phyloP scores from a whole-genome alignment of 225 moss, liverwort and hornwort genomes.

The Antitrichia curtipendula region DNA sequence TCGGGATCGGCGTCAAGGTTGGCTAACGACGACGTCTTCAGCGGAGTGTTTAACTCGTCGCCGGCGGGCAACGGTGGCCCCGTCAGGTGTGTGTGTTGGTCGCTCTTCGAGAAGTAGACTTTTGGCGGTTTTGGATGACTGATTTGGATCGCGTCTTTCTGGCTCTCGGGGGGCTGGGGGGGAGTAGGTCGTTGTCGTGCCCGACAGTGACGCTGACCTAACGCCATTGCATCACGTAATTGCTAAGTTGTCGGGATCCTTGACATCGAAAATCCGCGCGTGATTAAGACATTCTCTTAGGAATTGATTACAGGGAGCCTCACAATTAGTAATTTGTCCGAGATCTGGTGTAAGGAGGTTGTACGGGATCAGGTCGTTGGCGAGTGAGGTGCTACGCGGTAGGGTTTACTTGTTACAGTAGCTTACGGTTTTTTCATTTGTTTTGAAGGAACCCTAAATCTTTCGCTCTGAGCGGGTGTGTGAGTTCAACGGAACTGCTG shows the following conservation, averaged over 20 bases:
- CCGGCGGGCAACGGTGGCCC: background rate
- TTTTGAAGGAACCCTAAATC: background rate
- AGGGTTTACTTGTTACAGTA: background rate
- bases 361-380: background rate
- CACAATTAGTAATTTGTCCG: background rate
- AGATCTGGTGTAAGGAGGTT: background rate
- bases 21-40: constrained; percentile 33
- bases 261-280: background rate
- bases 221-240: background rate
- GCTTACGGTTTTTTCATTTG: background rate
- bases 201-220: background rate
- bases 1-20: constrained; percentile 41
- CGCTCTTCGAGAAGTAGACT: background rate
- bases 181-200: background rate
- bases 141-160: background rate
- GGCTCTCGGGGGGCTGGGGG: too few species aligned
- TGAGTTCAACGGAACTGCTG: background rate
- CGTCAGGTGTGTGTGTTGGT: constrained; percentile 11
- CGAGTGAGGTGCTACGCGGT: background rate
- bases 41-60: constrained; percentile 6
- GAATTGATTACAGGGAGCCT: background rate
- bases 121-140: too few species aligned
- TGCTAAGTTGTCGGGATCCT: background rate
- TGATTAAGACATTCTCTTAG: background rate
- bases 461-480: background rate